These are phyloP conservation scores for Tillandsia leiboldiana DNA, from an alignment of 176 grass and related monocot genomes.

Conservation along the genomic window DNA sequence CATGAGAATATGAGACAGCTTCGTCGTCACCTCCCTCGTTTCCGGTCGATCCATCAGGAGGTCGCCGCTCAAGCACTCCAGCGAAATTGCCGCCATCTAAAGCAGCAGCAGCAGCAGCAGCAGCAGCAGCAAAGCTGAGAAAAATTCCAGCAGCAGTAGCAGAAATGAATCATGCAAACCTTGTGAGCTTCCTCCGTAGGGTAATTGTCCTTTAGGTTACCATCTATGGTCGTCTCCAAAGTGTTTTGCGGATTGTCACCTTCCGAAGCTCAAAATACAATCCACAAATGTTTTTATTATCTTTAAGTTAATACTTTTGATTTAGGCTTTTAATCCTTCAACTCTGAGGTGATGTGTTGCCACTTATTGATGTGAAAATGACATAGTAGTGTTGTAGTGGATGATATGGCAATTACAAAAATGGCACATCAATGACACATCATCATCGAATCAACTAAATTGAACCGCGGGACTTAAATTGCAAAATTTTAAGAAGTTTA, in stretches of 20 bases:
- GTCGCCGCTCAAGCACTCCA: constrained; percentile 53
- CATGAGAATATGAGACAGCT: constrained; percentile 35
- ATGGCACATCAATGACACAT: no score
- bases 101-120: background rate
- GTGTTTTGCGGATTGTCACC: constrained; percentile 31
- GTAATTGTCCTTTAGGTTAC: constrained; percentile 34
- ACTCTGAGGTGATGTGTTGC: no score
- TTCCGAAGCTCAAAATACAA: constrained; percentile 15
- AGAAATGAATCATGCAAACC: constrained; percentile 21
- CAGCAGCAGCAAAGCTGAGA: background rate
- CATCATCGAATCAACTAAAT: no score
- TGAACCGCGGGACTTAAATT: no score
- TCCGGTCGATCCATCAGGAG: constrained; percentile 42
- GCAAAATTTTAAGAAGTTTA: no score
- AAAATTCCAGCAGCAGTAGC: background rate
- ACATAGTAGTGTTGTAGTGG: no score
- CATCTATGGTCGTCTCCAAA: constrained; percentile 34
- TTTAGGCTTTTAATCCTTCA: no score
- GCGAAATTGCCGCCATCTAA: constrained; percentile 43
- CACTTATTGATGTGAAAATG: no score
- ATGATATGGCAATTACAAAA: no score
- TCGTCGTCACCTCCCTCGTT: constrained; percentile 42
- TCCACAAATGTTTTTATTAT: background rate
- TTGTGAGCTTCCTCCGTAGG: constrained; percentile 50
- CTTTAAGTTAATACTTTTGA: background rate